Base-by-base conservation (phyloP, 257 asterid genomes). In the Rehmannia glutinosa region DNA sequence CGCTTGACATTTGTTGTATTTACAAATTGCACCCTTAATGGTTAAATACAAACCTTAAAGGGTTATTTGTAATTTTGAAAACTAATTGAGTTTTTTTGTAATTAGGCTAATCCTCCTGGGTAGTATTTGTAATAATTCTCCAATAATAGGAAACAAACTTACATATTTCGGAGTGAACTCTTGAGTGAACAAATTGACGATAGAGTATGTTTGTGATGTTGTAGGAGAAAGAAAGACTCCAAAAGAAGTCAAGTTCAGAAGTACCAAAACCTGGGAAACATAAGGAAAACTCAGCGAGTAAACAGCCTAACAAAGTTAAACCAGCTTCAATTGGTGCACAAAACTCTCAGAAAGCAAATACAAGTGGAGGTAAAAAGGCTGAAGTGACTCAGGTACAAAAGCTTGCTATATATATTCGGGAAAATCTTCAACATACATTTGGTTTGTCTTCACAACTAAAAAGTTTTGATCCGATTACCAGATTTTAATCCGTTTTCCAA, bases 401-500 rank as follows among this genome's bases (percentile, higher is more conserved):
- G 6, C 21, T 13, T 43, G 19, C 4, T 43, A 1, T 12, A 13
- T 43, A 2, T 43, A 32, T 43, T 43, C 6, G 5, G 11, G 43
- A 38, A 3, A 15, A 43, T 43, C 6, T 38, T 38, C 43, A 16
- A 15, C 8, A 42, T 43, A 17, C 27, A 42, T 38, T 28, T 17
- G 1, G n/a, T 30, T 64, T 7, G 27, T 43, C 11, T 66, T 16
- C 41, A 4, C 25, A 41, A 39, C 63, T 78, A 19, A 46, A 12
- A 8, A 7, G 2, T 15, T 15, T 12, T 28, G 36, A 25, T 13
- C 51, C 8, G 6, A 38, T 30, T 1, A 33, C 27, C 80, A 91
- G 98, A 85, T 91, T 51, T 52, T 83, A 75, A 87, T 92, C 63
- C 86, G 96, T 19, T 92, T 89, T 58, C 98, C 97, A 7, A 89